Percentiles rank a stretch among this genome's conserved stretches.
phyloP scores from a whole-genome alignment of 495 filamentous ascomycete species.

The Penicillium bovifimosum region DNA sequence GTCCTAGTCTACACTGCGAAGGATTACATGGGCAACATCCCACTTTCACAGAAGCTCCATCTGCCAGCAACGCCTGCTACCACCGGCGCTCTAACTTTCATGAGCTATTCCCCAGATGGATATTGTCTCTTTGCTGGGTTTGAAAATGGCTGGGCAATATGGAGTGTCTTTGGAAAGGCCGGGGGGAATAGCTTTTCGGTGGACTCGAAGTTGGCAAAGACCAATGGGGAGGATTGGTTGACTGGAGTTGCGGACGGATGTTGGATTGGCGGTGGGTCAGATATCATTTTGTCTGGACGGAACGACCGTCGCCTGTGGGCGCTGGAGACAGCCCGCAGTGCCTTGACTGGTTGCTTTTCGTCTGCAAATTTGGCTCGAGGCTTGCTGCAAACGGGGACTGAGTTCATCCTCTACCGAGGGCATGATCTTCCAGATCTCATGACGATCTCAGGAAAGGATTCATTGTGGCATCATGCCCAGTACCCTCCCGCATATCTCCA shows the following conservation, averaged over 20 bases:
- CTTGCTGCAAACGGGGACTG: constrained; percentile 79
- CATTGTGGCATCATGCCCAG: constrained; percentile 86
- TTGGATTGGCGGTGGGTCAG: constrained; percentile 85
- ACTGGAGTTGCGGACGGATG: constrained; percentile 64
- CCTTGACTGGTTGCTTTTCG: constrained; percentile 83
- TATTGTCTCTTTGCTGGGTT: constrained; percentile 95
- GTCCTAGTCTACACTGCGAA: constrained; percentile 82
- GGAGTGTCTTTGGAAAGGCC: constrained; percentile 94
- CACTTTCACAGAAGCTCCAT: constrained; percentile 74
- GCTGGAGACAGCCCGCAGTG: constrained; percentile 86
- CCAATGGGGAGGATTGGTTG: constrained; percentile 75
- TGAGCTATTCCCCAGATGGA: constrained; percentile 91
- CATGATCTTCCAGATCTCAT: constrained; percentile 86
- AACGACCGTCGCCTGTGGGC: constrained; percentile 77
- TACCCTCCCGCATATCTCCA: constrained; percentile 80
- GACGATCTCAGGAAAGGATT: constrained; percentile 86
- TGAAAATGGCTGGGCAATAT: constrained; percentile 87
- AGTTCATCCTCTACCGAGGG: constrained; percentile 85
- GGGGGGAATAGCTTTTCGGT: constrained; percentile 73
- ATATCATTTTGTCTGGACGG: constrained; percentile 66
- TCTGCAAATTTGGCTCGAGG: constrained; percentile 84
- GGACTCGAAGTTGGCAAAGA: constrained; percentile 55
- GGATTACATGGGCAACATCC: constrained; percentile 91
- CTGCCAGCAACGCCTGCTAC: constrained; percentile 56
- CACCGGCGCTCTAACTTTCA: constrained; percentile 64